Base-by-base conservation (phyloP, 176 grass and related monocot species). In the Oryza coarctata region DNA sequence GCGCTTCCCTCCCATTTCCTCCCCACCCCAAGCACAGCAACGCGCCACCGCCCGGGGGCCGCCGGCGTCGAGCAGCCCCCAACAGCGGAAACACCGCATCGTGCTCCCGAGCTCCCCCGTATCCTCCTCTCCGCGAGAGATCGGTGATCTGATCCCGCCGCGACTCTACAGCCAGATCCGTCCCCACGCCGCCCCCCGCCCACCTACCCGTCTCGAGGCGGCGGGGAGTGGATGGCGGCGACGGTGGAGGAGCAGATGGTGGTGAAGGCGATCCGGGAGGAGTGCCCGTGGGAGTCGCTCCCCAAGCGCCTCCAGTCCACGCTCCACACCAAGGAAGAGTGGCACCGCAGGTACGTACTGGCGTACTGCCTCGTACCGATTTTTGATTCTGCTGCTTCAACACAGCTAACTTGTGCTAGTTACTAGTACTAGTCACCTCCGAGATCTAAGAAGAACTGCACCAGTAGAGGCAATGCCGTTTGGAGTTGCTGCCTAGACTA, bases 211-310 rank as follows among this genome's bases (percentile, higher is more conserved):
- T 50, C 65, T 17, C 67, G 43, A 12, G 43, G 57, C 34, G 41
- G 77, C 63, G 65, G 87, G 69, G 86, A 60, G 41, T 9, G 26
- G 65, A 81, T 91, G 77, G 87, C 88, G 31, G 80, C 83, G 62
- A 90, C 88, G 61, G 80, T 92, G 9, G 96, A 99, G 88, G 96
- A 99, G 73, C 90, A 99, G 87, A 87, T 95, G 82, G 82, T 99
- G 50, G 81, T 90, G 80, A 99, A 99, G 84, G 89, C 89, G 18
- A 95, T 99, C 73, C 82, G 85, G 80, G 96, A 99, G 82, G 93
- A 99, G 80, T 94, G 91, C 66, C 57, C 77, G 8, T 99, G 92
- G 90, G 96, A 99, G 36, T 91, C 82, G 30, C 89, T 99, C 30
- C 91, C 96, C n/a, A 99, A 92, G 89, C 86, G 96, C 71, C 87